Percentiles rank a stretch among this genome's conserved stretches.
Evolutionary conservation across 2,329 filamentous ascomycete genomes (phyloP).

Genomic region (Fusarium verticillioides): DNA sequence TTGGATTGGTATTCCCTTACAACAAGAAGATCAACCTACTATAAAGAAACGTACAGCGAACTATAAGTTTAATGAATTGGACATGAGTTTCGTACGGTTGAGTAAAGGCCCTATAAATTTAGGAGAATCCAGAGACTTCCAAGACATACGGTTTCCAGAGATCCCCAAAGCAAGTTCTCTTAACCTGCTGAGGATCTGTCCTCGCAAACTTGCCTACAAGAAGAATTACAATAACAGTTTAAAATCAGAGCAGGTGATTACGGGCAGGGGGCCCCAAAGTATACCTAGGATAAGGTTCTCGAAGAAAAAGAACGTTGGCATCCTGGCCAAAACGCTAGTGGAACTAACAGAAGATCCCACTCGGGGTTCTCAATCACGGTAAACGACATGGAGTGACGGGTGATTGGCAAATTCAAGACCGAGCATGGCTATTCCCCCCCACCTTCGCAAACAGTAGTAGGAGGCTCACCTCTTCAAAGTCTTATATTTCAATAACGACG

Average conservation of each 20-base stretch:
- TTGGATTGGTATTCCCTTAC: not conserved
- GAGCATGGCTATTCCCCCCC: not conserved
- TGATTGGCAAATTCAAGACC: not conserved
- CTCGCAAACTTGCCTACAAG: slow-evolving; percentile 6
- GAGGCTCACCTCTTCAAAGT: not conserved
- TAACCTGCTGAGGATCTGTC: not conserved
- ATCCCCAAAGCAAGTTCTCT: not conserved
- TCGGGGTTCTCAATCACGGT: not conserved
- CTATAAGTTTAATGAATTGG: not conserved
- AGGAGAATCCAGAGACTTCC: not conserved
- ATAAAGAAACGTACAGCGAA: not conserved
- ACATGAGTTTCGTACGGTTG: not conserved
- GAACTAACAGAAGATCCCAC: slow-evolving; percentile 19
- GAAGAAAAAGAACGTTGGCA: slow-evolving; percentile 30
- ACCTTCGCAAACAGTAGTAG: not conserved
- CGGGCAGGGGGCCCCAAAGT: slow-evolving; percentile 3
- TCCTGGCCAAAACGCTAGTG: slow-evolving; percentile 15
- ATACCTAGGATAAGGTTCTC: slow-evolving; percentile 27
- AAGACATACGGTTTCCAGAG: not conserved
- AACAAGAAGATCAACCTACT: not conserved
- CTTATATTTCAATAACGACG: not conserved
- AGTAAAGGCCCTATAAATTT: not conserved
- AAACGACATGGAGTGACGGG: slow-evolving; percentile 1
- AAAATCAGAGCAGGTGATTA: slow-evolving; percentile 6
- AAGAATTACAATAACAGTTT: not conserved